These are phyloP conservation scores for Stephania yunnanensis DNA, from an alignment of 164 flowering plant species.

Conservation along the genomic window DNA sequence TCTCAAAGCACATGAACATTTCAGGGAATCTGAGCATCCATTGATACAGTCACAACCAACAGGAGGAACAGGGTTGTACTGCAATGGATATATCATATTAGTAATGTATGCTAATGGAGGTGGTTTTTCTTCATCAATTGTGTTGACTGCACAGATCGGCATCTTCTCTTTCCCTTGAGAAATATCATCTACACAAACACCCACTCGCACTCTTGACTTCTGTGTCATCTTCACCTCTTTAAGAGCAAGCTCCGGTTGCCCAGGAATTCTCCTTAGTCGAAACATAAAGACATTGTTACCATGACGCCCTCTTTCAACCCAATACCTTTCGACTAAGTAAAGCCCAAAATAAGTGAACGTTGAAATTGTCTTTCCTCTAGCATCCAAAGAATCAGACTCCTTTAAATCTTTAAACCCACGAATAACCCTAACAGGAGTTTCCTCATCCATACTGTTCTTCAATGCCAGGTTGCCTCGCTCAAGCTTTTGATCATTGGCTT, in stretches of 20 bases:
- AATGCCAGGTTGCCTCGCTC: background rate
- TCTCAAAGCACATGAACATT: slow-evolving; percentile 50
- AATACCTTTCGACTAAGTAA: slow-evolving; percentile 41
- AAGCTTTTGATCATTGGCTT: background rate
- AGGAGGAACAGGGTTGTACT: slow-evolving; percentile 37
- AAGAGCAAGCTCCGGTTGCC: slow-evolving; percentile 64
- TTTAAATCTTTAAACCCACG: slow-evolving; percentile 41
- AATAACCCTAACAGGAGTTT: slow-evolving; percentile 58
- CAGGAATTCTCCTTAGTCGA: slow-evolving; percentile 45
- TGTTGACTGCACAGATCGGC: slow-evolving; percentile 62
- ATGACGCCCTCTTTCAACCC: slow-evolving; percentile 47
- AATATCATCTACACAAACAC: slow-evolving; percentile 48
- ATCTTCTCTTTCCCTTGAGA: slow-evolving; percentile 47
- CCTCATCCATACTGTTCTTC: slow-evolving; percentile 10
- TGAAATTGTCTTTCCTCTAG: slow-evolving; percentile 20
- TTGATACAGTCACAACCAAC: slow-evolving; percentile 56
- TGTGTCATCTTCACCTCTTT: slow-evolving; percentile 42
- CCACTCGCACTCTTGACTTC: slow-evolving; percentile 33
- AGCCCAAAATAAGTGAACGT: slow-evolving; percentile 62
- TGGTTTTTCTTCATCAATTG: slow-evolving; percentile 51
- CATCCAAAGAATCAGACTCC: slow-evolving; percentile 21
- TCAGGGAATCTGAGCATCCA: slow-evolving; percentile 45
- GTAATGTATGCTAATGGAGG: slow-evolving; percentile 47
- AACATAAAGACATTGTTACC: slow-evolving; percentile 53
- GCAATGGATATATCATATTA: slow-evolving; percentile 50